These are phyloP conservation scores for Astraeus odoratus DNA, from an alignment of 768 basidiomycete genomes.

Conservation along the genomic window DNA sequence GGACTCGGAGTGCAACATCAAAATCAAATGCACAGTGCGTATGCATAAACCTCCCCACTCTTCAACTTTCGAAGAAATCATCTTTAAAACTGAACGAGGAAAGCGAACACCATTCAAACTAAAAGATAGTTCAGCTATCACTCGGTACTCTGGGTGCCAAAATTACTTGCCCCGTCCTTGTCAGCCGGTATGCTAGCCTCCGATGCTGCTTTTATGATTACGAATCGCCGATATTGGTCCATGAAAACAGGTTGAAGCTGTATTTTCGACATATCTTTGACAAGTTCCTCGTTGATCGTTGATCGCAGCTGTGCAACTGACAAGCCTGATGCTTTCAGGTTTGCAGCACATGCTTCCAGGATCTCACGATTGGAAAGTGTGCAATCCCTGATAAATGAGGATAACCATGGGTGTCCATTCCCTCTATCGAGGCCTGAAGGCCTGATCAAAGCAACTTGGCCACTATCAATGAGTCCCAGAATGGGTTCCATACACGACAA, in stretches of 20 bases:
- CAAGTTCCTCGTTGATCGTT: constrained; percentile 40
- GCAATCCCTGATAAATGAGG: constrained; percentile 13
- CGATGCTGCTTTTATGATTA: constrained; percentile 42
- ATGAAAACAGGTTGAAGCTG: constrained; percentile 60
- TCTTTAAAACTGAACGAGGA: constrained; percentile 52
- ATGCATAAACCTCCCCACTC: no score
- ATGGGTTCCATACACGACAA: constrained; percentile 15
- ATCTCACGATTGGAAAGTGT: constrained; percentile 26
- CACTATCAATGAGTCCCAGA: constrained; percentile 38
- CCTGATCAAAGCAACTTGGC: constrained; percentile 46
- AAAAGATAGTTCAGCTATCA: constrained; percentile 4
- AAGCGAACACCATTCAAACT: constrained; percentile 54
- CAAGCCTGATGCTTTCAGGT: constrained; percentile 29
- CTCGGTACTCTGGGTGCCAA: neutral
- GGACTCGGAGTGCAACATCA: no score
- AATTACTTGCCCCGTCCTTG: constrained; percentile 42
- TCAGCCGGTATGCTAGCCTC: constrained; percentile 23
- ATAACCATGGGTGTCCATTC: constrained; percentile 18
- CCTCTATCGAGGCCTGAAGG: constrained; percentile 36
- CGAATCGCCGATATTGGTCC: constrained; percentile 57
- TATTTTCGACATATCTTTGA: constrained; percentile 43
- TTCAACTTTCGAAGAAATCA: constrained; percentile 38
- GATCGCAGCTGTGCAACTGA: constrained; percentile 27
- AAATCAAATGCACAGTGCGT: no score
- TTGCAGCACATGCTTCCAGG: constrained; percentile 35